Percentiles rank a stretch among this genome's conserved stretches.
phyloP scores from a whole-genome alignment of 192 early-diverging fungal species.

The Podila epicladia region DNA sequence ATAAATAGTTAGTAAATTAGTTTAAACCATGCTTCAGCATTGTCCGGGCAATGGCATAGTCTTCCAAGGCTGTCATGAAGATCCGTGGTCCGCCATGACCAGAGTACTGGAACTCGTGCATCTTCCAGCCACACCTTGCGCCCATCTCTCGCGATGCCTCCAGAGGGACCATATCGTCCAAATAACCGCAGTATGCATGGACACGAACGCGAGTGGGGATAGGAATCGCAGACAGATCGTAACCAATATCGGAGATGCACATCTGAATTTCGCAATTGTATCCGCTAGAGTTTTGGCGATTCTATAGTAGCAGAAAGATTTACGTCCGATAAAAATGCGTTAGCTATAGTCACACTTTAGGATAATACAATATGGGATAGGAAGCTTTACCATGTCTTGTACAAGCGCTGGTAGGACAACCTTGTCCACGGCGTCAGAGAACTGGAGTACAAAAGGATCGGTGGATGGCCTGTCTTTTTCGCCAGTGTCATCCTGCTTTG shows the following conservation, averaged over 20 bases:
- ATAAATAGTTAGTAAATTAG: background rate
- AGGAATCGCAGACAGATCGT: slow-evolving; percentile 13
- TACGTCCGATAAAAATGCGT: background rate
- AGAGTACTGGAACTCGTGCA: slow-evolving; percentile 38
- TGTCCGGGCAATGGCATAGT: slow-evolving; percentile 22
- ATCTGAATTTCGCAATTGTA: slow-evolving; percentile 50
- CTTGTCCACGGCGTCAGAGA: slow-evolving; percentile 39
- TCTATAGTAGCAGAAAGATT: slow-evolving; percentile 7
- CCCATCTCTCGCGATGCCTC: slow-evolving; percentile 40
- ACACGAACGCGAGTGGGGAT: slow-evolving; percentile 16
- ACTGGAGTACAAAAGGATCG: slow-evolving; percentile 43
- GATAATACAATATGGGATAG: no score
- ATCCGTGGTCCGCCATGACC: slow-evolving; percentile 46
- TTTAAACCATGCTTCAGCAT: slow-evolving; percentile 3
- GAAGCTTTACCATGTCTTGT: slow-evolving; percentile 33
- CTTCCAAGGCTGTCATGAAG: slow-evolving; percentile 42
- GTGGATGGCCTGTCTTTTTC: slow-evolving; percentile 2
- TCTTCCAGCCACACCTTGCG: slow-evolving; percentile 26
- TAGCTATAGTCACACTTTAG: background rate
- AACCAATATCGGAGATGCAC: slow-evolving; percentile 43
- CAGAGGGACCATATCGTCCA: slow-evolving; percentile 37
- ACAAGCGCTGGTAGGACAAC: slow-evolving; percentile 33
- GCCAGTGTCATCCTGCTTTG: background rate
- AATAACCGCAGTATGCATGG: slow-evolving; percentile 33
- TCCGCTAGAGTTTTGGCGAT: slow-evolving; percentile 45